Base-by-base conservation (phyloP, 805 yeast species). In the Vanderwaltozyma verrucispora region DNA sequence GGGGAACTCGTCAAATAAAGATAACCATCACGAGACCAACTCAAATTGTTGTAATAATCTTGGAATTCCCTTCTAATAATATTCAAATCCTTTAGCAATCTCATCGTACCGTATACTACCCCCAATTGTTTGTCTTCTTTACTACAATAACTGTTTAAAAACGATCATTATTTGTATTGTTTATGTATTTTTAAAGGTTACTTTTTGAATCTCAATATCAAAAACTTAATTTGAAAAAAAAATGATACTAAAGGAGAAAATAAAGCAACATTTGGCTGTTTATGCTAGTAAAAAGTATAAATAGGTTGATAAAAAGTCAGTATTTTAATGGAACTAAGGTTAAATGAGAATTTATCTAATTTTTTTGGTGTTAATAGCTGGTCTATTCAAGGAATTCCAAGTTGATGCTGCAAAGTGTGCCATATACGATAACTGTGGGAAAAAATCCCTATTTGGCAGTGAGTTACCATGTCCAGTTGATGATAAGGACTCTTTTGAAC, bases 381-480 rank as follows among this genome's bases (percentile, higher is more conserved):
- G 27, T 24, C 27, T 24, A 12, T 12, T 24, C 13, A 24, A 24
- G 7, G 5, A 24, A 10, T 24, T 26, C 7, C 32, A 23, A 16
- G 29, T 19, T 9, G 14, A 20, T 19, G 32, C 36, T 24, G 15
- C 32, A 15, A 39, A 36, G 30, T 65, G 69, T 47, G 59, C 67
- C 4, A 47, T 64, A 34, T 64, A 60, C 39, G 67, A 56, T 29
- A 56, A 49, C 17, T 86, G 97, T 55, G 97, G 96, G 7, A 81
- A 82, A 58, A 75, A 72, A 47, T 70, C 86, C 4, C 55, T 81
- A 6, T 87, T 88, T 59, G 96, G 96, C 1, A 60, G 74, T 5
- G 76, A 74, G 29, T 62, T 89, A 26, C 97, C 97, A 0, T 84
- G 95, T 54, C 80, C 86, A 1, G 71, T 70, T 19, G 69, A 71